Evolutionary conservation across 495 filamentous ascomycete species (phyloP), one percentile per base, ranked within the genome.

Genomic region (Polyplosphaeria fusca): DNA sequence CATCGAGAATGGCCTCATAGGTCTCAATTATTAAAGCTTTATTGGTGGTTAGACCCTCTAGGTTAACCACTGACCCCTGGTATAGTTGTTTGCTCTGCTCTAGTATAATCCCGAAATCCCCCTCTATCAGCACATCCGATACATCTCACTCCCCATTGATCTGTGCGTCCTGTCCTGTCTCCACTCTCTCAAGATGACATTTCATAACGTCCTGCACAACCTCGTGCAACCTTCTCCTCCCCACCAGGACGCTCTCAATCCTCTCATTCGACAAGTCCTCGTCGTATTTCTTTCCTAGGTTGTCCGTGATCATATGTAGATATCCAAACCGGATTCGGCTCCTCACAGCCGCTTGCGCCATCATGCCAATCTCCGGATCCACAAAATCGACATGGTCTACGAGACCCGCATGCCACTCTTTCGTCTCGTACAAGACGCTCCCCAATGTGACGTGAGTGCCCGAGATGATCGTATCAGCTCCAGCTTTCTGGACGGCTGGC

Each of bases 241-340:
- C 3, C 20, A 14, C 23, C 26, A 47, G n/a, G 18, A 58, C 27
- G 18, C 46, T 58, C 28, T 52, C 37, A 4, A 40, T 42, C 23
- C 48, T 9, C 49, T 63, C 60, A 41, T 60, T 55, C 1, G 42
- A 53, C 41, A 60, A 38, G 27, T 60, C 56, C 13, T 54, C 47
- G 2, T 9, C 22, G 30, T 63, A 63, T 48, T 59, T 59, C 43
- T 39, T 20, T 2, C 46, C 55, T 16, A 60, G 22, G 19, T 63
- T 63, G 27, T 63, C 60, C 22, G 48, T 47, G 25, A 60, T 44
- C 16, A 55, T 60, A 20, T 63, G 60, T 4, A 63, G 40, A 25
- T 54, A 63, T 16, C 56, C 55, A 35, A 25, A 55, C 1, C 37
- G 16, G 1, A 41, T 55, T 16, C 55, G 28, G 18, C 55, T 55